A percentile compares a stretch with the other conserved stretches of the same genome.
Evolutionary conservation across 768 basidiomycete genomes (phyloP).

Genomic region (Dictyophora rubrovolvata): DNA sequence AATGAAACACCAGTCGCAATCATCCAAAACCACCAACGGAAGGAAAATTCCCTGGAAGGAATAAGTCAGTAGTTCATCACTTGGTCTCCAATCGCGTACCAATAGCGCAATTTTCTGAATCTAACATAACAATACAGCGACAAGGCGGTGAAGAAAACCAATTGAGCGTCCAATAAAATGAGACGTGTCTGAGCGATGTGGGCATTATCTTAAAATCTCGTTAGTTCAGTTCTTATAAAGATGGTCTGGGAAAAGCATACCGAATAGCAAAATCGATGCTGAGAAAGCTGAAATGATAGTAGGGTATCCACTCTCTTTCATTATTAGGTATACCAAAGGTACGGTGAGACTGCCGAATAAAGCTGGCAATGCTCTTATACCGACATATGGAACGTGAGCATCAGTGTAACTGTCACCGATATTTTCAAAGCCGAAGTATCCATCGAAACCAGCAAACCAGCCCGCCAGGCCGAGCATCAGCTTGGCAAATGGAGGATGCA

Average conservation of each 20-base stretch:
- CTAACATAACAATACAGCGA: constrained; percentile 90
- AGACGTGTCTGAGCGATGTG: constrained; percentile 94
- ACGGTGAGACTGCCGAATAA: constrained; percentile 85
- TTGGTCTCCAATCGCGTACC: constrained; percentile 26
- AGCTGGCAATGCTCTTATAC: constrained; percentile 87
- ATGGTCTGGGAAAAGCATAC: constrained; percentile 36
- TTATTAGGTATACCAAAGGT: constrained; percentile 87
- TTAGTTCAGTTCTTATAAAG: background rate
- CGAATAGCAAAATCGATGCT: constrained; percentile 76
- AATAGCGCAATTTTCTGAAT: constrained; percentile 90
- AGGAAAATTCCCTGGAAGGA: constrained; percentile 63
- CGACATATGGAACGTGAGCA: constrained; percentile 85
- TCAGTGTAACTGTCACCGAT: constrained; percentile 90
- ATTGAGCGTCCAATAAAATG: constrained; percentile 86
- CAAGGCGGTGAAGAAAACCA: constrained; percentile 92
- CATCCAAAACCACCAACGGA: constrained; percentile 94
- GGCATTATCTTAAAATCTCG: constrained; percentile 63
- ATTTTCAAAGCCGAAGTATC: constrained; percentile 85
- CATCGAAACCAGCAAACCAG: constrained; percentile 95
- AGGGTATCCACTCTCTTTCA: constrained; percentile 97
- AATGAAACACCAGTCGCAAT: constrained; percentile 83
- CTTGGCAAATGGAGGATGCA: constrained; percentile 96
- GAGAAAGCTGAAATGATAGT: constrained; percentile 87
- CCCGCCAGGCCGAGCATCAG: constrained; percentile 88
- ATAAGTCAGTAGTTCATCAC: constrained; percentile 6